Evolutionary conservation across 2,329 filamentous ascomycete species (phyloP).

Genomic region (Colletotrichum plurivorum): DNA sequence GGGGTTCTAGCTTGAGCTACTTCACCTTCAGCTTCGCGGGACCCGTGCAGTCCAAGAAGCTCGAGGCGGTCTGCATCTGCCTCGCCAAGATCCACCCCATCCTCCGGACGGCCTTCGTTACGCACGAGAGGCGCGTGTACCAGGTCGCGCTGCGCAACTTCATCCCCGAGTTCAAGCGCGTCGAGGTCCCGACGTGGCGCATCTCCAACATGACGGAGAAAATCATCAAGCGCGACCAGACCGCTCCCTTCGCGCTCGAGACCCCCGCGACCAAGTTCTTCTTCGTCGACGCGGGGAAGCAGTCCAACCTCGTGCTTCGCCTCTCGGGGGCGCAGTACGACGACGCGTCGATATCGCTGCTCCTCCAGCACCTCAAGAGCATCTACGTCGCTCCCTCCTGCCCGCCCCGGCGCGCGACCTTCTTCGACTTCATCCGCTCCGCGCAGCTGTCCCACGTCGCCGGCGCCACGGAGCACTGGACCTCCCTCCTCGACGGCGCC

Average conservation of each 20-base stretch:
- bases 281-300: conserved; percentile 63
- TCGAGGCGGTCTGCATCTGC: conserved; percentile 62
- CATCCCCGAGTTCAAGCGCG: conserved; percentile 59
- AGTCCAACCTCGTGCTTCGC: conserved; percentile 62
- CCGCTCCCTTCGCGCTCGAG: conserved; percentile 55
- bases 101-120: conserved; percentile 68
- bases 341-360: conserved; percentile 58
- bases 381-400: conserved; percentile 58
- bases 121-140: conserved; percentile 61
- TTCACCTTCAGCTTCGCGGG: conserved; percentile 64
- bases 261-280: conserved; percentile 64
- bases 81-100: conserved; percentile 63
- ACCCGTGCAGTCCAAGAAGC: conserved; percentile 55
- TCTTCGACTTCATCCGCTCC: conserved; percentile 63
- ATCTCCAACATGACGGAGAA: conserved; percentile 57
- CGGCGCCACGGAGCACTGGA: conserved; percentile 62
- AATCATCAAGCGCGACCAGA: conserved; percentile 60
- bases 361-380: conserved; percentile 64
- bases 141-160: conserved; percentile 63
- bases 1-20: conserved; percentile 62
- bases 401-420: conserved; percentile 56
- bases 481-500: conserved; percentile 58
- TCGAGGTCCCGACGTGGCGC: conserved; percentile 57
- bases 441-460: conserved; percentile 53
- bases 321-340: conserved; percentile 66